phyloP scores from a whole-genome alignment of 148 eudicot species.

The Nyssa sinensis region DNA sequence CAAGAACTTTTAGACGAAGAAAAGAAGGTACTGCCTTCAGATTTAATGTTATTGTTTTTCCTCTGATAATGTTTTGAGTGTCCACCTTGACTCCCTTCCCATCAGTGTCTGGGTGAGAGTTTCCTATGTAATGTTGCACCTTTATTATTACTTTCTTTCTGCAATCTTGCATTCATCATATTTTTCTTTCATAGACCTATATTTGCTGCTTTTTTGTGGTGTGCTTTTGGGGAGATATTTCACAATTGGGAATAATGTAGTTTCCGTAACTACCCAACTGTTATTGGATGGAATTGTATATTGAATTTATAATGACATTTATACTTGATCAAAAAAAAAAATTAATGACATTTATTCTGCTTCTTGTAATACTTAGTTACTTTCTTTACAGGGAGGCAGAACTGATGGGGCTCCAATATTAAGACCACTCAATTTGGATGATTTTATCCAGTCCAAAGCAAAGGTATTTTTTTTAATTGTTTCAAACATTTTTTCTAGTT shows the following conservation, averaged over 20 bases:
- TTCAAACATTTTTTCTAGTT: not conserved
- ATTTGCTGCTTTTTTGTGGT: not conserved
- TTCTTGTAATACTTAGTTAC: constrained; percentile 9
- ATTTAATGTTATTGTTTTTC: not conserved
- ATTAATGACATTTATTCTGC: not conserved
- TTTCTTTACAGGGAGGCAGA: constrained; percentile 46
- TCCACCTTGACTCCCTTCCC: not conserved
- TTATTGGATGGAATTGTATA: not conserved
- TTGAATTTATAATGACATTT: not conserved
- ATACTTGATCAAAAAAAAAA: not conserved
- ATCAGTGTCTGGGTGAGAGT: not conserved
- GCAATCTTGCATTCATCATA: not conserved
- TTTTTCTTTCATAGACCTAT: not conserved
- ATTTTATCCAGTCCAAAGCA: constrained; percentile 81
- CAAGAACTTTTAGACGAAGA: constrained; percentile 91
- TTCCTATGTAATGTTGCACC: not conserved
- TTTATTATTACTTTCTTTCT: not conserved
- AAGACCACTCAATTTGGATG: constrained; percentile 81
- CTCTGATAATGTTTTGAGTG: not conserved
- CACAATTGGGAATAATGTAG: not conserved
- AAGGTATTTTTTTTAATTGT: constrained; percentile 48
- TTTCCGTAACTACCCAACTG: not conserved
- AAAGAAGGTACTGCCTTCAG: constrained; percentile 44
- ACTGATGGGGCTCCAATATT: constrained; percentile 37
- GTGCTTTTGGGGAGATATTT: not conserved